phyloP scores from a whole-genome alignment of 768 basidiomycete species.

The Amanita molliuscula region DNA sequence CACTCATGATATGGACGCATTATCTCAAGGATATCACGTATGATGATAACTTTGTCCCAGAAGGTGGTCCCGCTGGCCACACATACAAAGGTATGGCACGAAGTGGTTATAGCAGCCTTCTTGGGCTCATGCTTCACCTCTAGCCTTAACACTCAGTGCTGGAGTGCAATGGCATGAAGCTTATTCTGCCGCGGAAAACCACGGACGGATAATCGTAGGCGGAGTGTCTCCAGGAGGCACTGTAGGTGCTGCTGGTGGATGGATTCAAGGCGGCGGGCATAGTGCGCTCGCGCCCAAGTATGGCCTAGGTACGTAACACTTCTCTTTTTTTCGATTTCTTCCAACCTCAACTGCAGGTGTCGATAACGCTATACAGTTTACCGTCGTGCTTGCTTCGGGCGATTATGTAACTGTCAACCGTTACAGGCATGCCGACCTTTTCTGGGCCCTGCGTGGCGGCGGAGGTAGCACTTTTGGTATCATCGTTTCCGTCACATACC shows the following conservation, averaged over 20 bases:
- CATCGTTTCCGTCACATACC: constrained; percentile 35
- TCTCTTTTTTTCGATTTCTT: background rate
- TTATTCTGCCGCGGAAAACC: constrained; percentile 26
- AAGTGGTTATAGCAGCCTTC: background rate
- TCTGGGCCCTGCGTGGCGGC: constrained; percentile 24
- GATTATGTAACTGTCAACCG: constrained; percentile 27
- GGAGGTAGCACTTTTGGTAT: constrained; percentile 34
- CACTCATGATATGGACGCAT: constrained; percentile 32
- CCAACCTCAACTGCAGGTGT: constrained; percentile 23
- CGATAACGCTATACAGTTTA: constrained; percentile 37
- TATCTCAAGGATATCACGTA: constrained; percentile 24
- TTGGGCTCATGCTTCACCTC: background rate
- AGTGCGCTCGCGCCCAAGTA: background rate
- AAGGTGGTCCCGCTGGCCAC: constrained; percentile 17
- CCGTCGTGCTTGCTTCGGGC: constrained; percentile 32
- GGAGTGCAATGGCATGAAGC: constrained; percentile 38
- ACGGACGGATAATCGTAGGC: constrained; percentile 34
- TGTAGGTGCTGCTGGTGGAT: constrained; percentile 38
- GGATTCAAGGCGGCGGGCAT: constrained; percentile 33
- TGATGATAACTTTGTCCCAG: constrained; percentile 17
- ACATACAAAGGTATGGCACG: background rate
- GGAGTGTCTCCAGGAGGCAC: constrained; percentile 27
- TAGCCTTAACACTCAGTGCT: constrained; percentile 25
- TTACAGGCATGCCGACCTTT: constrained; percentile 33
- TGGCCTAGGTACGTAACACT: background rate